Base-by-base conservation (phyloP, 345 rosid species). In the Balakata baccata region DNA sequence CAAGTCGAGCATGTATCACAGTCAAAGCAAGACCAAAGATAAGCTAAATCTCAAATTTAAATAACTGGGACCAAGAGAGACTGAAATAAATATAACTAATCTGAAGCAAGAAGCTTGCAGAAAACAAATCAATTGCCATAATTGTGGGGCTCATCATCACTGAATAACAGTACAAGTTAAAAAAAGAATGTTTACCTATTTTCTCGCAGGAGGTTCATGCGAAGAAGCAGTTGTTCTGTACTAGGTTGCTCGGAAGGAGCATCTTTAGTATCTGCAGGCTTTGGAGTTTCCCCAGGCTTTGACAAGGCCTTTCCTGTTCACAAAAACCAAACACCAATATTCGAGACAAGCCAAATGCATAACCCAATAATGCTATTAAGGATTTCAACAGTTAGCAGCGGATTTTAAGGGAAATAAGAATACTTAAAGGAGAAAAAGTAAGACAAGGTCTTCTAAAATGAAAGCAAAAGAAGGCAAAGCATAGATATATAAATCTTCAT, bases 151-250 rank as follows among this genome's bases (percentile, higher is more conserved):
- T 57, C 20, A 52, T 13, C 34, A 61, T 71, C 53, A 22, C 54
- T 20, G 4, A 8, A 53, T 14, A 5, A 17, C 34, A 34, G 39
- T n/a, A 76, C 1, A 64, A 41, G 34, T 53, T 1, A 5, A 52
- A 74, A 63, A 20, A 83, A 62, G n/a, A 46, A 74, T 61, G 64
- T 70, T 76, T 71, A 92, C 98, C 87, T 82, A 80, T 88, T 83
- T 71, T 90, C 92, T 78, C 68, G 85, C 76, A 95, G 86, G 72
- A 89, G 83, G 80, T 89, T 87, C 74, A 92, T 88, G 18, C 96
- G 90, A 37, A 85, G 84, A 80, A 87, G 87, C 78, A 90, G 69
- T 74, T 92, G 98, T 70, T 83, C 84, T 29, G 80, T 78, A 80
- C 86, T 92, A 49, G 88, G 94, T 78, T 92, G 97, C 73, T 90